These are phyloP conservation scores for Stygiomarasmius scandens DNA, from an alignment of 1,284 basidiomycete species.

Conservation along the genomic window DNA sequence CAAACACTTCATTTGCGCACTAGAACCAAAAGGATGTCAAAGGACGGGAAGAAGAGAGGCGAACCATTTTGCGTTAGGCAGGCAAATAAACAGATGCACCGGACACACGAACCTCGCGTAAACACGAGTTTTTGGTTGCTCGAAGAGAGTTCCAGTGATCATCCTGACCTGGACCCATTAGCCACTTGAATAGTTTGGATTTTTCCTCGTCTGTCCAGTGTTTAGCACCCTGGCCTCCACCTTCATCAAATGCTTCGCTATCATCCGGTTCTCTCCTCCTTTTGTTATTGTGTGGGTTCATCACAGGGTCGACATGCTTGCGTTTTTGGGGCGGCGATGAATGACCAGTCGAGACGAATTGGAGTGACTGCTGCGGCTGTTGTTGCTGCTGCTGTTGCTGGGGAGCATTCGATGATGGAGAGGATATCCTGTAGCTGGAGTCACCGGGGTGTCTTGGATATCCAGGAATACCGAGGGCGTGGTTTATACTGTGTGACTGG, in stretches of 20 bases:
- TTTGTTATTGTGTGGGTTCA: constrained; percentile 43
- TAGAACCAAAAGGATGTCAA: constrained; percentile 32
- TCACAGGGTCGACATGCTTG: constrained; percentile 48
- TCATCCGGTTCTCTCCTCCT: constrained; percentile 53
- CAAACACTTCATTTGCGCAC: constrained; percentile 71
- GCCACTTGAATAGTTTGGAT: constrained; percentile 70
- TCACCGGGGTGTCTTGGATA: constrained; percentile 27
- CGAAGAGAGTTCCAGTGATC: constrained; percentile 74
- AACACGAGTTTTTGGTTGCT: constrained; percentile 76
- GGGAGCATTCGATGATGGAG: constrained; percentile 29
- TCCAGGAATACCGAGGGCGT: constrained; percentile 47
- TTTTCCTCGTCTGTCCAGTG: constrained; percentile 83
- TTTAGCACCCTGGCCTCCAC: constrained; percentile 61
- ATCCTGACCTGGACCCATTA: constrained; percentile 68
- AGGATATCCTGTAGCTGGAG: constrained; percentile 41
- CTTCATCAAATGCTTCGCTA: constrained; percentile 49
- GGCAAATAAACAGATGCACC: too few relatives aligned
- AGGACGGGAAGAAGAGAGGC: background rate
- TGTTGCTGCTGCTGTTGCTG: constrained; percentile 12
- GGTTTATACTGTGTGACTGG: constrained; percentile 49
- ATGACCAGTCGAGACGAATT: constrained; percentile 12
- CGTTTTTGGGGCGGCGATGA: constrained; percentile 51
- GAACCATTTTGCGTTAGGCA: background rate
- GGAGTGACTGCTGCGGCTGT: constrained; percentile 10
- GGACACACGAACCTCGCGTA: constrained; percentile 60